Evolutionary conservation across 768 basidiomycete species (phyloP).

Genomic region (Tylopilus vinaceipallidus): DNA sequence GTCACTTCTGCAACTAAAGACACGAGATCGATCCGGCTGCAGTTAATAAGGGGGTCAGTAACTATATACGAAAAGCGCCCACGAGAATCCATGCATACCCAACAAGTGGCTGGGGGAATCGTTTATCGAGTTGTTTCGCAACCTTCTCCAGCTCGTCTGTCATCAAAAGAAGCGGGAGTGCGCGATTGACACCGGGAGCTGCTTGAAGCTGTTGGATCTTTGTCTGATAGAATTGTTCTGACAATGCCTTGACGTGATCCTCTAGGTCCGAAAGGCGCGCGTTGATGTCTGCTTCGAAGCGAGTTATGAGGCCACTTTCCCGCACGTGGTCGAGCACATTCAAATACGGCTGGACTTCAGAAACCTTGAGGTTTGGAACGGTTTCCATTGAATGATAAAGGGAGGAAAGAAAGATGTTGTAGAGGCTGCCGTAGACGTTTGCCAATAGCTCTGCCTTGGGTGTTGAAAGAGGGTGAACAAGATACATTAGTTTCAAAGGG

Average conservation of each 20-base stretch:
- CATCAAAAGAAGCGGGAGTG: slow-evolving; percentile 77
- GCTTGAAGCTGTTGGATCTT: slow-evolving; percentile 64
- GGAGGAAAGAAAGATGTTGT: slow-evolving; percentile 82
- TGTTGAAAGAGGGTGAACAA: slow-evolving; percentile 3
- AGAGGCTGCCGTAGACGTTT: slow-evolving; percentile 66
- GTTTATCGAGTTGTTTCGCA: slow-evolving; percentile 80
- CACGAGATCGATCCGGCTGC: slow-evolving; percentile 71
- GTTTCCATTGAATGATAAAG: slow-evolving; percentile 83
- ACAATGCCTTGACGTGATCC: slow-evolving; percentile 58
- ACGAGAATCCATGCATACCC: slow-evolving; percentile 48
- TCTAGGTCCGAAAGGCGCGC: slow-evolving; percentile 68
- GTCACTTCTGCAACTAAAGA: slow-evolving; percentile 67
- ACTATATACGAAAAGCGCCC: neutral
- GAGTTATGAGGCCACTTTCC: slow-evolving; percentile 66
- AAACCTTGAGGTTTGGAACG: slow-evolving; percentile 68
- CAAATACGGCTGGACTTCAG: slow-evolving; percentile 65
- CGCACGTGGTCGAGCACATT: slow-evolving; percentile 68
- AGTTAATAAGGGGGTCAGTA: neutral
- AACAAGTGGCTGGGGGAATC: slow-evolving; percentile 80
- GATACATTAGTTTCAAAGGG: neutral
- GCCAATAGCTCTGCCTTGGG: slow-evolving; percentile 68
- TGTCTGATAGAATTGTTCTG: slow-evolving; percentile 58
- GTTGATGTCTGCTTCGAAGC: slow-evolving; percentile 70
- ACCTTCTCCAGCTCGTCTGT: slow-evolving; percentile 88
- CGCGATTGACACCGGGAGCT: slow-evolving; percentile 75